Evolutionary conservation across 371 early-diverging fungal genomes (phyloP), one percentile per base, ranked within the genome.

Genomic region (Dichotomocladium elegans): DNA sequence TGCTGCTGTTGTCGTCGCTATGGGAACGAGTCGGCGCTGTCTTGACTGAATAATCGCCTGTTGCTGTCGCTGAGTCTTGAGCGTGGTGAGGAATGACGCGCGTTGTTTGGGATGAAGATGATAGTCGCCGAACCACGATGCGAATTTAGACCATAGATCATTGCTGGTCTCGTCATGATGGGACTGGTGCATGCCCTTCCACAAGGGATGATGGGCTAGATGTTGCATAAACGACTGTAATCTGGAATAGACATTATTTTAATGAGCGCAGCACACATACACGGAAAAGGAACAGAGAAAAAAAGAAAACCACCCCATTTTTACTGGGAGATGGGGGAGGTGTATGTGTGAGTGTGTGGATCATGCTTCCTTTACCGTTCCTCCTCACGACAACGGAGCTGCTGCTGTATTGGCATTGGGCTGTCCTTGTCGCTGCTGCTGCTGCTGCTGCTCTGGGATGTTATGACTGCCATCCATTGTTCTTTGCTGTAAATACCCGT

Each of bases 41-140:
- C 74, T 62, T 41, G 68, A 66, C 46, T 62, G 66, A 53, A 74
- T 74, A 30, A 74, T 74, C 1, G 74, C 74, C 37, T 68, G 66
- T 53, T 74, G 74, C 45, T 74, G 70, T 49, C 53, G 47, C 51
- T 47, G 51, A 25, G 55, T 50, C 58, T 60, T 51, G 33, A 57
- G 51, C 21, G 51, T 51, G 12, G 46, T 35, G 21, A 57, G 40
- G 12, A 55, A 31, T 14, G 51, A 49, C 7, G 51, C 48, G 14
- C 49, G 46, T 6, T 49, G 30, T 44, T 58, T 51, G 22, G 34
- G 27, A 30, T 47, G 24, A 41, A 45, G 27, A 25, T 47, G 30
- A 46, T 50, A 55, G 46, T 55, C 40, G 22, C 51, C 50, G 46
- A 57, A 57, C 50, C 57, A 57, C 3, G 57, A 43, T n/a, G 51